These are phyloP conservation scores for Mucor circinelloides DNA, from an alignment of 371 early-diverging fungal species.

Conservation along the genomic window DNA sequence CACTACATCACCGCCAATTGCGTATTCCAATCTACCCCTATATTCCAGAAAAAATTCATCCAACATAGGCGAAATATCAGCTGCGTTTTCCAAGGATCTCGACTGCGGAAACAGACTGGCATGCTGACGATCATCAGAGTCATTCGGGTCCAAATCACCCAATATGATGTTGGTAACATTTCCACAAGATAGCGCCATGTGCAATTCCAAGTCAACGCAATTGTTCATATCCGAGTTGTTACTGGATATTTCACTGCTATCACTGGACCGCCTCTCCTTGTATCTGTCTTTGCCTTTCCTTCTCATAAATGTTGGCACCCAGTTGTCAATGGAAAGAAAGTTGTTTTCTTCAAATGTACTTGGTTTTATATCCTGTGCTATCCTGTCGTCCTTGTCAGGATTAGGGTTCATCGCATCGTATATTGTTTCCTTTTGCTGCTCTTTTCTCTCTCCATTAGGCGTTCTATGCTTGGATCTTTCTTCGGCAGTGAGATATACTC, in stretches of 20 bases:
- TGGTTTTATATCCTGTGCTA: neutral
- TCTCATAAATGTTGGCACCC: slow-evolving; percentile 12
- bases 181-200: slow-evolving; percentile 61
- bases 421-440: neutral
- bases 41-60: slow-evolving; percentile 20
- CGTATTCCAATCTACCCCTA: slow-evolving; percentile 57
- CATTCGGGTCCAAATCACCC: slow-evolving; percentile 33
- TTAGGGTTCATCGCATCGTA: slow-evolving; percentile 21
- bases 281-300: neutral
- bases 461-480: slow-evolving; percentile 54
- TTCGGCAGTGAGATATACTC: slow-evolving; percentile 59
- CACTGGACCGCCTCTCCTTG: slow-evolving; percentile 8
- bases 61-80: neutral
- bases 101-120: neutral
- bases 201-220: slow-evolving; percentile 54
- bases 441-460: slow-evolving; percentile 18
- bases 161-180: slow-evolving; percentile 57
- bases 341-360: neutral
- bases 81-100: neutral
- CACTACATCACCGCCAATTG: slow-evolving; percentile 58
- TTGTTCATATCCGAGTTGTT: neutral
- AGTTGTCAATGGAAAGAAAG: neutral
- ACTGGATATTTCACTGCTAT: neutral
- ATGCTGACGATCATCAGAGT: neutral
- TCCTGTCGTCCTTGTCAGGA: neutral